These are phyloP conservation scores for Pharnaceum exiguum DNA, from an alignment of 148 eudicot species.

Conservation along the genomic window DNA sequence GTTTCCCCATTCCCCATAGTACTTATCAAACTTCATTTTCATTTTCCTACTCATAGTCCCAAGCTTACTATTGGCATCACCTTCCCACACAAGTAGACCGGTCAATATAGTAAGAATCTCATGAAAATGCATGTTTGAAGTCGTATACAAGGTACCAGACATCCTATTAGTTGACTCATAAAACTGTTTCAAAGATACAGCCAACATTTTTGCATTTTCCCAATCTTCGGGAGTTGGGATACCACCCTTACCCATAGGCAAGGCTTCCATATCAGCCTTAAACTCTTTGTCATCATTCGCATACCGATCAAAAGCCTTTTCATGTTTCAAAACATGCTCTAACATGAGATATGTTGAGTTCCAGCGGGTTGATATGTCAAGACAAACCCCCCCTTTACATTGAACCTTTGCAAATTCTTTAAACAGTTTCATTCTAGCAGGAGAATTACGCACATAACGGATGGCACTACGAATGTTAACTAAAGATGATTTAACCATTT, in stretches of 20 bases:
- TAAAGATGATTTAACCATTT: neutral
- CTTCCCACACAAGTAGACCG: neutral
- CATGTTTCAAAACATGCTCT: neutral
- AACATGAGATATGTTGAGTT: neutral
- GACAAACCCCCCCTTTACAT: neutral
- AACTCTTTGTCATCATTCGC: neutral
- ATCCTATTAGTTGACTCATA: constrained; percentile 2
- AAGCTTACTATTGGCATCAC: neutral
- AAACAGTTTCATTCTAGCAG: neutral
- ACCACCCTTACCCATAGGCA: neutral
- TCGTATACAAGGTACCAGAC: neutral
- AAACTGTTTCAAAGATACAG: neutral
- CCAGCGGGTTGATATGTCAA: neutral
- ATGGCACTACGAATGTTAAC: neutral
- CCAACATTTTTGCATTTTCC: neutral
- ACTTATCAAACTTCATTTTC: constrained; percentile 6
- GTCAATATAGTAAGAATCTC: neutral
- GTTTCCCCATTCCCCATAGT: neutral
- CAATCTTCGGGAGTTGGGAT: neutral
- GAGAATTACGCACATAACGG: neutral
- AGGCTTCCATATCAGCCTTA: too few relatives aligned
- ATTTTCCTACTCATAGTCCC: neutral
- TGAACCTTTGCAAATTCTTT: neutral
- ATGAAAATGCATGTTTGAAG: too few relatives aligned
- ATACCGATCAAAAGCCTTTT: neutral